Percentiles rank a stretch among this genome's conserved stretches.
These are phyloP conservation scores for Crithidia mellificae DNA, from an alignment of 208 protist species.

Conservation along the genomic window DNA sequence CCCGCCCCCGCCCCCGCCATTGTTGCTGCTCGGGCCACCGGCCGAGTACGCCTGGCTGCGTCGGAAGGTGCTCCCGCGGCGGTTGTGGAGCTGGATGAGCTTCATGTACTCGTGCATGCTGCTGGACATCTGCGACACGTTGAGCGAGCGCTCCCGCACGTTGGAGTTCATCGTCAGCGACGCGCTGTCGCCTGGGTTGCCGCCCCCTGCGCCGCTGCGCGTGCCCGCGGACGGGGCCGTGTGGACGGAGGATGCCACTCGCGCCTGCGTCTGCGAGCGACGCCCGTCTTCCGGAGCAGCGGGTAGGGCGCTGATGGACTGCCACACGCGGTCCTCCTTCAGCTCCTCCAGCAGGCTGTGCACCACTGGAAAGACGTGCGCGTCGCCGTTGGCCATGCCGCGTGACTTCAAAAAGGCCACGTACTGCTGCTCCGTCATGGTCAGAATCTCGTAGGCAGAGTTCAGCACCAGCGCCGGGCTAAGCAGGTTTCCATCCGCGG, in stretches of 20 bases:
- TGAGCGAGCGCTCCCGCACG: conserved; percentile 14
- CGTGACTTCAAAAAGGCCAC: conserved; percentile 33
- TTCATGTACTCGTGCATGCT: conserved; percentile 18
- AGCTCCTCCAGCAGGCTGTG: conserved; percentile 27
- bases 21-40: too few species aligned
- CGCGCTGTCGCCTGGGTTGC: not conserved
- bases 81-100: conserved; percentile 25
- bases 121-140: not conserved
- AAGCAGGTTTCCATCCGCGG: conserved; percentile 58
- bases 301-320: not conserved
- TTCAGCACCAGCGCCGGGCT: conserved; percentile 38
- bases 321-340: conserved; percentile 11
- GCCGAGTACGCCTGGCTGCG: conserved; percentile 1
- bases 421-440: conserved; percentile 53
- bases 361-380: conserved; percentile 40
- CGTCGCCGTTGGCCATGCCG: conserved; percentile 21
- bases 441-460: conserved; percentile 43
- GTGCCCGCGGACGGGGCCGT: not conserved
- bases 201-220: not conserved
- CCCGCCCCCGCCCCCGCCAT: not conserved
- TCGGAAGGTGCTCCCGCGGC: conserved; percentile 22
- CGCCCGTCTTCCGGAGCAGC: conserved; percentile 3
- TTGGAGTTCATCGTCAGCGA: not conserved
- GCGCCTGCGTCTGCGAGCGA: too few species aligned
- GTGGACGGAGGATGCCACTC: not conserved